Evolutionary conservation across 805 yeast genomes (phyloP).

Genomic region (Wickerhamomyces rabaulensis): DNA sequence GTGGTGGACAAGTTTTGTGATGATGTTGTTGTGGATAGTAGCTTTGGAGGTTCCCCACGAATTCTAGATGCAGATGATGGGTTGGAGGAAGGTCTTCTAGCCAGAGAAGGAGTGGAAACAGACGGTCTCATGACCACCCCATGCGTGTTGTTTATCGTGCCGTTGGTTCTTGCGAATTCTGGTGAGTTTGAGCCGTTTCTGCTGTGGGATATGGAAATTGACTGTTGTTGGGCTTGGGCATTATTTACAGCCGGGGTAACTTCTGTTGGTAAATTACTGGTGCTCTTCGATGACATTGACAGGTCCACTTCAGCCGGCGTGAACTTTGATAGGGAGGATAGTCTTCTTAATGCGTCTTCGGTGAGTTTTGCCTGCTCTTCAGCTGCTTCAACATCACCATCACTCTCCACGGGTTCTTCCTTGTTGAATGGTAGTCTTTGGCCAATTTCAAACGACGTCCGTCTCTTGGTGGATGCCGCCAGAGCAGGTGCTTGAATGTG

Average conservation of each 20-base stretch:
- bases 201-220: not conserved
- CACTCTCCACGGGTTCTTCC: constrained; percentile 21
- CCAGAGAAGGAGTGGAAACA: constrained; percentile 8
- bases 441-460: constrained; percentile 26
- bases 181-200: constrained; percentile 5
- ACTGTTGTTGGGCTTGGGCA: not conserved
- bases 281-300: constrained; percentile 5
- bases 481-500: constrained; percentile 39
- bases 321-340: constrained; percentile 26
- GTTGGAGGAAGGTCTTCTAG: constrained; percentile 10
- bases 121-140: constrained; percentile 3
- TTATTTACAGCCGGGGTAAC: not conserved
- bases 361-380: constrained; percentile 32
- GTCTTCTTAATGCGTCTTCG: constrained; percentile 33
- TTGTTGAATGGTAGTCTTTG: constrained; percentile 31
- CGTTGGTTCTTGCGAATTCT: constrained; percentile 4
- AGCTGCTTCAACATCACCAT: constrained; percentile 25
- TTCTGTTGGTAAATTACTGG: not conserved
- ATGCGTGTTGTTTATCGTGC: not conserved
- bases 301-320: constrained; percentile 25
- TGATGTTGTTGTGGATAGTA: constrained; percentile 11
- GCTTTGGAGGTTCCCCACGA: constrained; percentile 7
- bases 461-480: constrained; percentile 29
- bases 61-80: constrained; percentile 14
- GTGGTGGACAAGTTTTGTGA: constrained; percentile 6